phyloP scores from a whole-genome alignment of 208 protist genomes.

The Trypanosoma scelopori region DNA sequence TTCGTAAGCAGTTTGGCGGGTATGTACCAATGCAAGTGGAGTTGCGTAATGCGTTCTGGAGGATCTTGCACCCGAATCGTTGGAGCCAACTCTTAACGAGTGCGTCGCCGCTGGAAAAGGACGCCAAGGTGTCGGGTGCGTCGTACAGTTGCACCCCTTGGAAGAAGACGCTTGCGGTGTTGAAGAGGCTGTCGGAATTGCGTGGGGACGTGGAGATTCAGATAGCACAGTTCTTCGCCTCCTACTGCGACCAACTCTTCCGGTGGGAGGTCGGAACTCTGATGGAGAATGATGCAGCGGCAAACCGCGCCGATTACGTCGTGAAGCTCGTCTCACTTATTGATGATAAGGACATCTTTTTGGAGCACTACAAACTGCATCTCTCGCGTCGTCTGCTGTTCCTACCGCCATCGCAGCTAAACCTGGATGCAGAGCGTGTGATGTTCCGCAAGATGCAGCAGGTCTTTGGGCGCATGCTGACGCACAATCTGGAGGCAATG shows the following conservation, averaged over 20 bases:
- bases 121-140: conserved; percentile 34
- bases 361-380: conserved; percentile 52
- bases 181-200: conserved; percentile 23
- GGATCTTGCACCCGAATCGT: conserved; percentile 44
- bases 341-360: conserved; percentile 65
- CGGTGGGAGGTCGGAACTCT: conserved; percentile 26
- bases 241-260: conserved; percentile 46
- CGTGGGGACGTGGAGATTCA: conserved; percentile 4
- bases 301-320: conserved; percentile 16
- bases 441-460: conserved; percentile 47
- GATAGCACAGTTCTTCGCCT: conserved; percentile 41
- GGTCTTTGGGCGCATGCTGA: conserved; percentile 36
- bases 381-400: conserved; percentile 53
- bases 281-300: conserved; percentile 14
- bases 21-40: conserved; percentile 39
- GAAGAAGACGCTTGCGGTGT: conserved; percentile 28
- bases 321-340: conserved; percentile 42
- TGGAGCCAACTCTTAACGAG: conserved; percentile 38
- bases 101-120: neutral
- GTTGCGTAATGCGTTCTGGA: conserved; percentile 47
- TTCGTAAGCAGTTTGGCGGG: conserved; percentile 36
- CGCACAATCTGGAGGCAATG: conserved; percentile 63
- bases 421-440: conserved; percentile 50
- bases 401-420: conserved; percentile 17
- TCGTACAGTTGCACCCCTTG: conserved; percentile 53